Evolutionary conservation across 2,329 filamentous ascomycete genomes (phyloP).

Genomic region (Trichophyton benhamiae): DNA sequence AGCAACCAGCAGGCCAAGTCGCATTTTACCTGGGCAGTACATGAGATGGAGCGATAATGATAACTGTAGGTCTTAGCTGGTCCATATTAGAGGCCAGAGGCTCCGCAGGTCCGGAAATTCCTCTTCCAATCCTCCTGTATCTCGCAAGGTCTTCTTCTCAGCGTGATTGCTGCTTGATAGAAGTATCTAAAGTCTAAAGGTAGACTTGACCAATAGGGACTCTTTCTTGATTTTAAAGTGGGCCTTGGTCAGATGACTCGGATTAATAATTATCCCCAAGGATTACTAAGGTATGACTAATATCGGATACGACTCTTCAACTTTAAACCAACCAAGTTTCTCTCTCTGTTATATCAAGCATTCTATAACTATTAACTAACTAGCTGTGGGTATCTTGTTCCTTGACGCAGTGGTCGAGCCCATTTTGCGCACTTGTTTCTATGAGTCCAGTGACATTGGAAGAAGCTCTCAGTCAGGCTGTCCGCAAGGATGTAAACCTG

Average conservation of each 20-base stretch:
- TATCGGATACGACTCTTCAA: background rate
- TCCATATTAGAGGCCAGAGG: no score
- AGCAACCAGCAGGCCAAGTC: no score
- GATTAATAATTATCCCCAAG: background rate
- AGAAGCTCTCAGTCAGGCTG: conserved; percentile 39
- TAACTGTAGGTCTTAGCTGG: no score
- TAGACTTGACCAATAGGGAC: no score
- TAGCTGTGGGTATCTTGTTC: background rate
- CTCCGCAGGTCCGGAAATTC: no score
- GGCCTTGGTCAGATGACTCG: background rate
- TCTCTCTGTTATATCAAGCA: background rate
- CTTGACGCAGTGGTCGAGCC: background rate
- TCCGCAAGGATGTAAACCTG: conserved; percentile 47
- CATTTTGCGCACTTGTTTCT: background rate
- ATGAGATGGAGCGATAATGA: no score
- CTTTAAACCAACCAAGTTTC: background rate
- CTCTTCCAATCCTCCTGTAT: no score
- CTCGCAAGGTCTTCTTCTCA: no score
- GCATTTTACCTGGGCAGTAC: no score
- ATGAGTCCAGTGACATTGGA: conserved; percentile 15
- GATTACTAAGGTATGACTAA: background rate
- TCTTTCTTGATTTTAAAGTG: no score
- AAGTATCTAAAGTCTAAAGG: no score
- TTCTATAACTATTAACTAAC: background rate
- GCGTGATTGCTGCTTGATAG: no score